These are phyloP conservation scores for Parachlorella kessleri DNA, from an alignment of 139 green algal genomes.

Conservation along the genomic window DNA sequence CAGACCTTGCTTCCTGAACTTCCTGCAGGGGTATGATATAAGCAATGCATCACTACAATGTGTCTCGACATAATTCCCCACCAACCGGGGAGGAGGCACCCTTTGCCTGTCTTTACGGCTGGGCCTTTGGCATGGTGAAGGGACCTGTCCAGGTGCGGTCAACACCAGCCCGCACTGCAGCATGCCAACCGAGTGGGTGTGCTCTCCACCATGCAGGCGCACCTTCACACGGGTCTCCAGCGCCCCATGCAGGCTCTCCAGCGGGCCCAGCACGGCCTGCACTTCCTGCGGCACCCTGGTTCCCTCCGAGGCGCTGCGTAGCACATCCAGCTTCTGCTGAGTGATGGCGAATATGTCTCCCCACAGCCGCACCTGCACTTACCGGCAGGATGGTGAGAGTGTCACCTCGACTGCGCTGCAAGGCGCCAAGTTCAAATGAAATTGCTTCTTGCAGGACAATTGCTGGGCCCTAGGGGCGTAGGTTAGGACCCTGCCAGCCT, in stretches of 20 bases:
- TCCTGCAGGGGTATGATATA: too few relatives aligned
- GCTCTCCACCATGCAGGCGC: not conserved
- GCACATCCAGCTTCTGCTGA: conserved; percentile 15
- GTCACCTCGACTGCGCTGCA: too few relatives aligned
- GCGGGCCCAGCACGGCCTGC: not conserved
- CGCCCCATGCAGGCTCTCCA: conserved; percentile 1
- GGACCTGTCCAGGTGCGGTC: not conserved
- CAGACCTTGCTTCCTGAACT: not conserved
- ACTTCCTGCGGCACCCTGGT: not conserved
- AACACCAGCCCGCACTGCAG: not conserved
- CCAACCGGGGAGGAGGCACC: not conserved
- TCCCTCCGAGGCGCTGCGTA: not conserved
- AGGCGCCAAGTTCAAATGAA: too few relatives aligned
- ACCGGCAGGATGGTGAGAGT: too few relatives aligned
- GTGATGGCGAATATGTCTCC: not conserved
- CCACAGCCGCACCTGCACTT: not conserved
- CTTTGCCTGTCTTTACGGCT: not conserved
- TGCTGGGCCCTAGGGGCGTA: too few relatives aligned
- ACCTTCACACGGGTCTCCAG: conserved; percentile 20
- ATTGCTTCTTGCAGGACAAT: too few relatives aligned
- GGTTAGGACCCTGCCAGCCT: too few relatives aligned
- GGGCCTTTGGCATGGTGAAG: not conserved
- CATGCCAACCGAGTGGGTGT: too few relatives aligned
- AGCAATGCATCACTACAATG: not conserved
- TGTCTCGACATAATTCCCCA: not conserved